Evolutionary conservation across 306 rosid species (phyloP).

Genomic region (Fragaria vesca): DNA sequence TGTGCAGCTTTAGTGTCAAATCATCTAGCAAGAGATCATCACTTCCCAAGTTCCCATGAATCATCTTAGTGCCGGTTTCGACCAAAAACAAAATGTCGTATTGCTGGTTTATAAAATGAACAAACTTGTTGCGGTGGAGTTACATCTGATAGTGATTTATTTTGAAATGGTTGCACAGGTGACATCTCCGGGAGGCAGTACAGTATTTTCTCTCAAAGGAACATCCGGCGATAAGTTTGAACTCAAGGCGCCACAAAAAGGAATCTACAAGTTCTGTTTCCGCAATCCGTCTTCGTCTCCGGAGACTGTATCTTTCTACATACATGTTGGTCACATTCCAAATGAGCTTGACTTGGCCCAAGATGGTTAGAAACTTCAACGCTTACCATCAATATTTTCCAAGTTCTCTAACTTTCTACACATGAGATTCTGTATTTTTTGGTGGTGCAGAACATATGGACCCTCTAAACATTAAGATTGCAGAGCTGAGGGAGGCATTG

Average conservation of each 20-base stretch:
- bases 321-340: conserved; percentile 14
- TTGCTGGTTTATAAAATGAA: too few species aligned
- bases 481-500: conserved; percentile 18
- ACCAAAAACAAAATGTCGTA: too few species aligned
- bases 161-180: not conserved
- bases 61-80: not conserved
- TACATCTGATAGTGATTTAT: not conserved
- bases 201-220: not conserved
- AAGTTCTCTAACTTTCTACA: not conserved
- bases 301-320: conserved; percentile 11
- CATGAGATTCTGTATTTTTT: not conserved
- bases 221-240: not conserved
- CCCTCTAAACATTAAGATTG: conserved; percentile 20
- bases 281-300: not conserved
- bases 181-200: not conserved
- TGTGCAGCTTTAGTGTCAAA: not conserved
- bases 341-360: conserved; percentile 12
- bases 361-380: conserved; percentile 8
- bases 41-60: not conserved
- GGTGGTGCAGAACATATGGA: conserved; percentile 13
- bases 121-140: not conserved
- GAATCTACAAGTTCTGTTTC: conserved; percentile 23
- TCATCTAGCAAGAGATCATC: not conserved
- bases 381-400: too few species aligned
- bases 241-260: not conserved